Percentiles rank a stretch among this genome's conserved stretches.
Conservation (phyloP, 78 protist species). For the Cyanophora paradoxa region DNA sequence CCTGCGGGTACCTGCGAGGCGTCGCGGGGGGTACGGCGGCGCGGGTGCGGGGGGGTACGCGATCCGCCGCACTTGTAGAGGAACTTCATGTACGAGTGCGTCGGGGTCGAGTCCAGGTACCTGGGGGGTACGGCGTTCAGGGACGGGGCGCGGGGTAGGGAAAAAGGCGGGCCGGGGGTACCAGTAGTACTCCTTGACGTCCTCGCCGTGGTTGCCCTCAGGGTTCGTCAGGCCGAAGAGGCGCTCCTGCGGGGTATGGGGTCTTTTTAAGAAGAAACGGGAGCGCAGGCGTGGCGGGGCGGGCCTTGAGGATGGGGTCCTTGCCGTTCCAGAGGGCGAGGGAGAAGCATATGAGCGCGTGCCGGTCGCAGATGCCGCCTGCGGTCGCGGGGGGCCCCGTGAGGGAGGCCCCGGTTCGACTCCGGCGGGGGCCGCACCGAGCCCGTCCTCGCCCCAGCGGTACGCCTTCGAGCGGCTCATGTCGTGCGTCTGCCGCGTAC, state of each 20-base stretch:
- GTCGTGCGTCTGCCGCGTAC: neutral
- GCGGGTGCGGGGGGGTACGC: too few relatives aligned
- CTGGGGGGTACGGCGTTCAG: too few relatives aligned
- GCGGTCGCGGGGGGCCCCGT: neutral
- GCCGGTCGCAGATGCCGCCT: neutral
- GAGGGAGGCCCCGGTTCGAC: constrained; percentile 3
- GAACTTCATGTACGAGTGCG: constrained; percentile 55
- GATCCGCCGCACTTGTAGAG: too few relatives aligned
- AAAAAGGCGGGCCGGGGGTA: too few relatives aligned
- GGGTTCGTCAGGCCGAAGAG: constrained; percentile 61
- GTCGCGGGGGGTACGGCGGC: too few relatives aligned
- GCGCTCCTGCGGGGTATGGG: constrained; percentile 77
- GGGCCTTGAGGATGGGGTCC: too few relatives aligned
- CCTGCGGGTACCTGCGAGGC: constrained; percentile 80
- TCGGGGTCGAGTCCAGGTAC: constrained; percentile 61
- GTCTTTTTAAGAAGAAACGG: too few relatives aligned
- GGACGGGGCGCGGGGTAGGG: too few relatives aligned
- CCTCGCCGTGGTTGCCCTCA: constrained; percentile 69
- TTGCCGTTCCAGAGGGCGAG: constrained; percentile 64
- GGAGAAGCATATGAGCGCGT: constrained; percentile 45
- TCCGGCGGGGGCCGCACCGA: constrained; percentile 58
- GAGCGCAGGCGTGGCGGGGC: too few relatives aligned
- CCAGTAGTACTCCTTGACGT: too few relatives aligned
- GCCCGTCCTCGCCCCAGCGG: constrained; percentile 81
- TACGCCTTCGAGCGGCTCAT: constrained; percentile 72